Evolutionary conservation across 148 eudicot genomes (phyloP).

Genomic region (Simmondsia chinensis): DNA sequence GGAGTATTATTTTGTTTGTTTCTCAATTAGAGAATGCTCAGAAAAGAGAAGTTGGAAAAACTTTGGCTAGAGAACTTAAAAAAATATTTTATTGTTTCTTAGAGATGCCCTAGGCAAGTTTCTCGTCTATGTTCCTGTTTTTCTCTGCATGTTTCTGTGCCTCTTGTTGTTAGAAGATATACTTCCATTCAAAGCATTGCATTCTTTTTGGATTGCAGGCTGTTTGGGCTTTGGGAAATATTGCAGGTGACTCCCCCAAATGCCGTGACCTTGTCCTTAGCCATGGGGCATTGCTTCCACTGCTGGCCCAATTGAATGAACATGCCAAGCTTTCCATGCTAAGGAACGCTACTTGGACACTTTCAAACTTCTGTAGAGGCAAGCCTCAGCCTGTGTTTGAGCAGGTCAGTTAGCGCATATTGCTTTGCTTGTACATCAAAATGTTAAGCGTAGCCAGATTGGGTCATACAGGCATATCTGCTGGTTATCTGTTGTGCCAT

Average conservation of each 20-base stretch:
- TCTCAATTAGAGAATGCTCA: too few species aligned
- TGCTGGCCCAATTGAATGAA: slow-evolving; percentile 40
- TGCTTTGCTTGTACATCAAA: neutral
- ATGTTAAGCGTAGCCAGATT: neutral
- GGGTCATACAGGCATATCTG: neutral
- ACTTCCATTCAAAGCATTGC: too few species aligned
- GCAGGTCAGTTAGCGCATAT: slow-evolving; percentile 11
- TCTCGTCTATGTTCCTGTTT: too few species aligned
- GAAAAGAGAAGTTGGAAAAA: too few species aligned
- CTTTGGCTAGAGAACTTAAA: too few species aligned
- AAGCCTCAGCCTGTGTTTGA: slow-evolving; percentile 44
- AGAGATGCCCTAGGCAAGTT: too few species aligned
- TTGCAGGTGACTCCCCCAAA: slow-evolving; percentile 53
- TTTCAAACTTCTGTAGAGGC: slow-evolving; percentile 44
- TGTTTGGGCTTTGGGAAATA: slow-evolving; percentile 58
- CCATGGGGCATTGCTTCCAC: slow-evolving; percentile 33
- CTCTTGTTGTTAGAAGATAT: too few species aligned
- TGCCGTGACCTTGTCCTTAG: slow-evolving; percentile 50
- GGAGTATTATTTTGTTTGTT: too few species aligned
- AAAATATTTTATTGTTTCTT: too few species aligned
- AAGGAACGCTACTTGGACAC: slow-evolving; percentile 54
- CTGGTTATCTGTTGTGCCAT: too few species aligned
- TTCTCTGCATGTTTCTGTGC: too few species aligned
- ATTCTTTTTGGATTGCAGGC: slow-evolving; percentile 22
- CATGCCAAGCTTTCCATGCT: slow-evolving; percentile 41